Percentiles rank a stretch among this genome's conserved stretches.
Evolutionary conservation across 2,329 filamentous ascomycete genomes (phyloP).

Genomic region (Nemania serpens): DNA sequence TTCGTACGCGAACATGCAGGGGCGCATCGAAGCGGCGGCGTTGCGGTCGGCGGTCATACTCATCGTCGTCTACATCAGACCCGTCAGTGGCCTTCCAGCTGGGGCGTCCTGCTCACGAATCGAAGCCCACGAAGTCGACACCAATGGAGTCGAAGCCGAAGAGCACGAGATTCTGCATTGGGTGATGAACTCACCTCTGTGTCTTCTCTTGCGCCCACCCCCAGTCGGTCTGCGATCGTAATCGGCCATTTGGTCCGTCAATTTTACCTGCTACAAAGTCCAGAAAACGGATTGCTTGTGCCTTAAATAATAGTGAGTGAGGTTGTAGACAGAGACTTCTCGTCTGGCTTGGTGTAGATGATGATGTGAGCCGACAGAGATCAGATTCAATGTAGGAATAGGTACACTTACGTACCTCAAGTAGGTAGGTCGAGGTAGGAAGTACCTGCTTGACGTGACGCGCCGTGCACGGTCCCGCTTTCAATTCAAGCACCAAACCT

Average conservation of each 20-base stretch:
- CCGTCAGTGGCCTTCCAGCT: constrained; percentile 2
- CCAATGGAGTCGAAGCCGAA: background rate
- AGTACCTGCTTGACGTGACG: constrained; percentile 24
- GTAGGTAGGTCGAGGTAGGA: background rate
- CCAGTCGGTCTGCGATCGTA: constrained; percentile 58
- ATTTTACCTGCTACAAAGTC: too few species aligned
- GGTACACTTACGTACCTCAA: background rate
- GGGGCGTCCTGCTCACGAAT: too few species aligned
- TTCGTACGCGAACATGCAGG: constrained; percentile 71
- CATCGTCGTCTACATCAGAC: constrained; percentile 66
- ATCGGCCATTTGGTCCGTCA: constrained; percentile 53
- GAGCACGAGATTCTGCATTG: background rate
- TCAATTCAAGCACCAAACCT: background rate
- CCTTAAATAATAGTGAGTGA: constrained; percentile 1
- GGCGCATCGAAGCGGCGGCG: constrained; percentile 76
- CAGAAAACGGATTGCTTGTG: background rate
- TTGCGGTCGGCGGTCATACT: constrained; percentile 74
- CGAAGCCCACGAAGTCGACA: too few species aligned
- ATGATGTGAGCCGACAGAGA: background rate
- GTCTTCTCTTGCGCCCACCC: constrained; percentile 73
- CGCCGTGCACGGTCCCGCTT: constrained; percentile 22
- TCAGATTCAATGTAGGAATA: background rate
- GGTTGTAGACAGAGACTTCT: background rate
- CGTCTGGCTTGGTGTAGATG: background rate
- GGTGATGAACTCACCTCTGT: constrained; percentile 65